Conservation (phyloP, 768 basidiomycete species). For the Boletales sp. region DNA sequence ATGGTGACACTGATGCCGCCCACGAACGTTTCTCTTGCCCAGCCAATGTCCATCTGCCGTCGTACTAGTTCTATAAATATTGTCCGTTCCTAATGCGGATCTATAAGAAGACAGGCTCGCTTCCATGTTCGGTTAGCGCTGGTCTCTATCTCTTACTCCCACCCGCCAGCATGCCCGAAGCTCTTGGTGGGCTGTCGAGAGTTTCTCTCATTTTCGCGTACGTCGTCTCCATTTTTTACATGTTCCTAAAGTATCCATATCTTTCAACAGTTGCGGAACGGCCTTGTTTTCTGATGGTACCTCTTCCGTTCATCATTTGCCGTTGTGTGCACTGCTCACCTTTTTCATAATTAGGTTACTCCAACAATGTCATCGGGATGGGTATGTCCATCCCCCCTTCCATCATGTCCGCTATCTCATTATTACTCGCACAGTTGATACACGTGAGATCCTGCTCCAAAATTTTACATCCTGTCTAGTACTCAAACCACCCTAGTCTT, state of each 20-base stretch:
- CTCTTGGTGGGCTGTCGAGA: slow-evolving; percentile 34
- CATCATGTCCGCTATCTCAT: neutral
- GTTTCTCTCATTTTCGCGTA: slow-evolving; percentile 87
- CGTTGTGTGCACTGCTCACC: slow-evolving; percentile 1
- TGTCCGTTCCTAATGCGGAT: neutral
- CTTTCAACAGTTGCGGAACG: slow-evolving; percentile 65
- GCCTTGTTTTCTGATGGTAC: slow-evolving; percentile 84
- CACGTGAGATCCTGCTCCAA: slow-evolving; percentile 40
- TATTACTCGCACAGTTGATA: slow-evolving; percentile 50
- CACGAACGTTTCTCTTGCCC: slow-evolving; percentile 21
- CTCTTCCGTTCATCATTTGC: neutral
- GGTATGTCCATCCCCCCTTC: slow-evolving; percentile 43
- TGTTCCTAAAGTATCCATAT: neutral
- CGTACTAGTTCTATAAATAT: neutral
- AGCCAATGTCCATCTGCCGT: slow-evolving; percentile 9
- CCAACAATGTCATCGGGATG: slow-evolving; percentile 73
- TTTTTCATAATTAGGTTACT: slow-evolving; percentile 52
- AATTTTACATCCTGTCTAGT: neutral
- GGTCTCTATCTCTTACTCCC: neutral
- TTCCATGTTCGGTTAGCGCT: neutral
- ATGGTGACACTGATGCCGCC: neutral
- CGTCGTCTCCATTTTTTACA: slow-evolving; percentile 16
- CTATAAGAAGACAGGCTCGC: slow-evolving; percentile 7
- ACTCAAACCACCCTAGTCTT: slow-evolving; percentile 45
- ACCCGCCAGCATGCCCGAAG: slow-evolving; percentile 16